These are phyloP conservation scores for Cercospora beticola DNA, from an alignment of 2,329 filamentous ascomycete genomes.

Conservation along the genomic window DNA sequence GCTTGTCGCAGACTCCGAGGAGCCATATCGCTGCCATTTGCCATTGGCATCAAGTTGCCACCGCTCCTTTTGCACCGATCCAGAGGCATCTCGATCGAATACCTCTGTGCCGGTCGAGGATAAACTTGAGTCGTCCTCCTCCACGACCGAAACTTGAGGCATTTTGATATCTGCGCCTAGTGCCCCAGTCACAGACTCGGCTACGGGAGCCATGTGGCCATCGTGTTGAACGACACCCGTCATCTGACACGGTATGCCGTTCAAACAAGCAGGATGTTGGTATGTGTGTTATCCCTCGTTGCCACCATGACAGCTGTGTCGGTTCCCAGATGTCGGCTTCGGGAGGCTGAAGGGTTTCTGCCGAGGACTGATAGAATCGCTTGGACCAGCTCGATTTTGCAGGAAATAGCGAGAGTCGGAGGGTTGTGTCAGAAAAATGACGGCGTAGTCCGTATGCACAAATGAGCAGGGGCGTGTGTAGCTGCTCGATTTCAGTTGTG, in stretches of 20 bases:
- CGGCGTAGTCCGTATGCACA: neutral
- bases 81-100: slow-evolving; percentile 29
- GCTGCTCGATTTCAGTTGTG: neutral
- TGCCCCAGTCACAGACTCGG: slow-evolving; percentile 15
- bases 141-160: slow-evolving; percentile 13
- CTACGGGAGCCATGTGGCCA: slow-evolving; percentile 19
- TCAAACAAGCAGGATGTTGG: slow-evolving; percentile 8
- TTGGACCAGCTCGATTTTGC: slow-evolving; percentile 1
- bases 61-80: slow-evolving; percentile 22
- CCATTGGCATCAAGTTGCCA: slow-evolving; percentile 34
- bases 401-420: neutral
- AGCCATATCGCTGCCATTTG: slow-evolving; percentile 37
- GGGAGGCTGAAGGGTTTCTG: slow-evolving; percentile 13
- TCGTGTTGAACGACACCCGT: slow-evolving; percentile 18
- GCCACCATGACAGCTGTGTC: slow-evolving; percentile 22
- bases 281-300: slow-evolving; percentile 13
- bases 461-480: neutral
- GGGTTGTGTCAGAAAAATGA: slow-evolving; percentile 2
- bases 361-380: slow-evolving; percentile 8
- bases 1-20: slow-evolving; percentile 36
- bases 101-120: slow-evolving; percentile 36
- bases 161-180: slow-evolving; percentile 23
- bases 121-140: slow-evolving; percentile 36
- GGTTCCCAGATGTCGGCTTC: slow-evolving; percentile 8
- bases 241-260: slow-evolving; percentile 16